Evolutionary conservation across 2,329 filamentous ascomycete species (phyloP).

Genomic region (Claviceps fusiformis): DNA sequence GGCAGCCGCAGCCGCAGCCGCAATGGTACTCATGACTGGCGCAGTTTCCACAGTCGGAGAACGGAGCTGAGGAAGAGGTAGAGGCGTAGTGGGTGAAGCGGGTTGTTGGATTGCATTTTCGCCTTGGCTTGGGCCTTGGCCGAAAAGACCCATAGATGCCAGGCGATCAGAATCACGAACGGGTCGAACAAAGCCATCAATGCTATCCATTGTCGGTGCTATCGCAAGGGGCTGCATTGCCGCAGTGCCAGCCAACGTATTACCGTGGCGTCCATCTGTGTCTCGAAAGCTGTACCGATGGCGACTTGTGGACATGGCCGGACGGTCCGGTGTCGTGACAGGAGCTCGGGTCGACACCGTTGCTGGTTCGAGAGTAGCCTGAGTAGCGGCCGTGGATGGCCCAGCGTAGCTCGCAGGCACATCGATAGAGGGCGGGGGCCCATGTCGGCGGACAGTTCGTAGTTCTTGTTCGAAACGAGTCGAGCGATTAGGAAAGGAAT

Average conservation of each 20-base stretch:
- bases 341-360: constrained; percentile 8
- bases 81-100: constrained; percentile 76
- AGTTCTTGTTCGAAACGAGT: constrained; percentile 43
- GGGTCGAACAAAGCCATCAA: constrained; percentile 65
- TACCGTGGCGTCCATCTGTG: constrained; percentile 35
- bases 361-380: constrained; percentile 13
- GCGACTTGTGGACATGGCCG: constrained; percentile 20
- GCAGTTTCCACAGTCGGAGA: constrained; percentile 41
- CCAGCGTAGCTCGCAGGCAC: constrained; percentile 30
- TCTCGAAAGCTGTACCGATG: constrained; percentile 37
- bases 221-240: constrained; percentile 50
- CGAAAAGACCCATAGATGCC: constrained; percentile 64
- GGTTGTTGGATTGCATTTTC: constrained; percentile 81
- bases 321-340: constrained; percentile 9
- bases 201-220: constrained; percentile 51
- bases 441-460: constrained; percentile 57
- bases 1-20: constrained; percentile 24
- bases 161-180: constrained; percentile 72
- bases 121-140: constrained; percentile 34
- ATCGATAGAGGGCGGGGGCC: constrained; percentile 60
- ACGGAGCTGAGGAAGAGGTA: constrained; percentile 48
- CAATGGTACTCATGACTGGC: constrained; percentile 28
- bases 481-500: constrained; percentile 40
- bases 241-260: constrained; percentile 35
- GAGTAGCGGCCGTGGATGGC: constrained; percentile 19